Base-by-base conservation (phyloP, 371 early-diverging fungal genomes). In the Basidiobolus meristosporus region DNA sequence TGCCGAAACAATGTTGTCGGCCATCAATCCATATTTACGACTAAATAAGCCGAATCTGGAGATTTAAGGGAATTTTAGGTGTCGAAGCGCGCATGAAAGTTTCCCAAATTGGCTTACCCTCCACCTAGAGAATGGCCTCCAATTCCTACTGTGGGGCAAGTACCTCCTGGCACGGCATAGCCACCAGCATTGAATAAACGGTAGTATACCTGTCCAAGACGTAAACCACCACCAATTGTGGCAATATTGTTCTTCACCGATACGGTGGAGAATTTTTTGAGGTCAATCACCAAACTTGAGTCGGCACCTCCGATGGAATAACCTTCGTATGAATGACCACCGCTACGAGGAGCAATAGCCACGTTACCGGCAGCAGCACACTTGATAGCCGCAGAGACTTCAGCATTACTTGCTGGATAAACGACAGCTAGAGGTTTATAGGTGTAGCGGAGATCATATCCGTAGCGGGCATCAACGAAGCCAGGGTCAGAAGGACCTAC, bases 281-380 rank as follows among this genome's bases (percentile, higher is more conserved):
- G 42, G 41, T 62, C 62, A 23, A 62, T 30, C 12, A 58, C 47
- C 30, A 62, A 18, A 7, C 44, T 41, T 9, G 48, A 50, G 30
- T 56, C 43, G 31, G 44, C 46, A 15, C 51, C 56, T 31, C 52
- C 52, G 3, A 48, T 39, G 4, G 38, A 39, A 32, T 58, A 62
- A n/a, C 52, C 51, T 33, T 62, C 58, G 37, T 54, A 62, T 5
- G 56, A 56, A 39, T 62, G 62, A 2, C 73, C 73, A 29, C 73
- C 73, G 1, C 52, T 49, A 1, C 53, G 42, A 6, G 54, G 53
- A 0, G 51, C 43, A 11, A 59, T 44, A 1, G 53, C 22, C 32
- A 53, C 20, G 15, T 46, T 47, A 15, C 32, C 11, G 0, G 36
- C 20, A 10, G 43, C 40, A 4, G 52, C 56, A 45, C 62, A 56